Evolutionary conservation across 2,329 filamentous ascomycete genomes (phyloP).

Genomic region (Pseudogymnoascus sp.): DNA sequence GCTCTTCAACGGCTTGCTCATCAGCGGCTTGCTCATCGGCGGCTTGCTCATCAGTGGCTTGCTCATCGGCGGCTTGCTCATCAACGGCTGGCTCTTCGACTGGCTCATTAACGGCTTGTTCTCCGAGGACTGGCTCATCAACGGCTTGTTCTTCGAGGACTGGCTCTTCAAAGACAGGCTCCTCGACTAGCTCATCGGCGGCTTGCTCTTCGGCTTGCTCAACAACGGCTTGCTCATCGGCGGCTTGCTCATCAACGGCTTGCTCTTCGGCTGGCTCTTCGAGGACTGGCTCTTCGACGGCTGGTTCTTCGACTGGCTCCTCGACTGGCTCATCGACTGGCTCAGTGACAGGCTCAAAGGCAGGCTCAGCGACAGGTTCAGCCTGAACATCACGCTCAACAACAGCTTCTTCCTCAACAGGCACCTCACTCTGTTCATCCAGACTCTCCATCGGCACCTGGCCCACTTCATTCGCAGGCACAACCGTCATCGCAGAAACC

Average conservation of each 20-base stretch:
- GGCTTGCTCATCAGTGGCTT: not conserved
- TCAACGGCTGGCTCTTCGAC: not conserved
- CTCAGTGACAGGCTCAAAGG: not conserved
- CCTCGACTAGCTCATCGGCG: not conserved
- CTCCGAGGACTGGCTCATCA: not conserved
- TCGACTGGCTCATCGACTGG: not conserved
- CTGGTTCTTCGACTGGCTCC: not conserved
- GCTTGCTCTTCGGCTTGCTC: not conserved
- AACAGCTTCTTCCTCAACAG: not conserved
- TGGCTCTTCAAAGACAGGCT: not conserved
- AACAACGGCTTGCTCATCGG: not conserved
- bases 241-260: not conserved
- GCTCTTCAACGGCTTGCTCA: not conserved
- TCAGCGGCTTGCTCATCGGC: not conserved
- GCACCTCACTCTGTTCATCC: not conserved
- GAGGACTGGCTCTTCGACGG: not conserved
- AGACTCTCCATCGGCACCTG: not conserved
- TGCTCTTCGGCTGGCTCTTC: not conserved
- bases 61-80: not conserved
- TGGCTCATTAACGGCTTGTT: not conserved
- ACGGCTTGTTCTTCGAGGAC: not conserved
- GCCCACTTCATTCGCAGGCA: not conserved
- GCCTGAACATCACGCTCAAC: not conserved
- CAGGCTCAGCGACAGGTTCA: not conserved
- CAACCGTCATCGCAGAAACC: conserved; percentile 4